These are phyloP conservation scores for Lecanicillium sp. DNA, from an alignment of 2,329 filamentous ascomycete genomes.

Conservation along the genomic window DNA sequence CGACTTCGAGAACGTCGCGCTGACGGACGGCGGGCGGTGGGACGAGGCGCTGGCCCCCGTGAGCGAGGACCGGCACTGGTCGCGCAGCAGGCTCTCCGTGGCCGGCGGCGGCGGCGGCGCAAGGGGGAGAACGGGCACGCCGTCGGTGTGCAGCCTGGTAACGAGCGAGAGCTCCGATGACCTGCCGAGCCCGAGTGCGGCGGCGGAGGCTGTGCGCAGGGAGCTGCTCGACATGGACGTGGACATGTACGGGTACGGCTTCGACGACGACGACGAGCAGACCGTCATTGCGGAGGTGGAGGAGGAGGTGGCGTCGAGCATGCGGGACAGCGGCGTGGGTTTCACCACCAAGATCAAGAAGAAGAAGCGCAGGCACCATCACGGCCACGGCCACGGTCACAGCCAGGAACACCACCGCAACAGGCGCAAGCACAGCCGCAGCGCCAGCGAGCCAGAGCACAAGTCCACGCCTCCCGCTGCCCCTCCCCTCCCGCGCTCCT, in stretches of 20 bases:
- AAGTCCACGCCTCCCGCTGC: conserved; percentile 14
- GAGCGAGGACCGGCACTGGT: conserved; percentile 36
- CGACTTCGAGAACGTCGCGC: conserved; percentile 69
- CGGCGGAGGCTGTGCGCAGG: conserved; percentile 46
- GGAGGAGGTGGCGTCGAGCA: conserved; percentile 28
- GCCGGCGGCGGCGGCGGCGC: not conserved
- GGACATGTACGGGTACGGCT: conserved; percentile 34
- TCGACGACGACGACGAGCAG: conserved; percentile 29
- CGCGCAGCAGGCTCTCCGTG: conserved; percentile 23
- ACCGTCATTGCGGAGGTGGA: conserved; percentile 26
- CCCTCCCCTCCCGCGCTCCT: conserved; percentile 11
- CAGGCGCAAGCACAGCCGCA: conserved; percentile 24
- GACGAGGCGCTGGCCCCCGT: conserved; percentile 75
- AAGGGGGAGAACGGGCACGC: no score
- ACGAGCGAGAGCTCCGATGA: conserved; percentile 31
- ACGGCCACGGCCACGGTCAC: conserved; percentile 31
- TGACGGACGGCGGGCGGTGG: conserved; percentile 67
- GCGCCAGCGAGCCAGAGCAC: conserved; percentile 20
- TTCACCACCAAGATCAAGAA: conserved; percentile 45
- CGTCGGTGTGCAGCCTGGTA: conserved; percentile 29
- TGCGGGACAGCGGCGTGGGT: conserved; percentile 26
- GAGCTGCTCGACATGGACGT: conserved; percentile 39
- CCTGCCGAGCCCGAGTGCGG: conserved; percentile 44
- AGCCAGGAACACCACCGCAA: conserved; percentile 19
- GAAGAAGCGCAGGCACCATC: conserved; percentile 35